Evolutionary conservation across 2,329 filamentous ascomycete species (phyloP), one percentile per base, ranked within the genome.

Genomic region (Elsinoe perseae): DNA sequence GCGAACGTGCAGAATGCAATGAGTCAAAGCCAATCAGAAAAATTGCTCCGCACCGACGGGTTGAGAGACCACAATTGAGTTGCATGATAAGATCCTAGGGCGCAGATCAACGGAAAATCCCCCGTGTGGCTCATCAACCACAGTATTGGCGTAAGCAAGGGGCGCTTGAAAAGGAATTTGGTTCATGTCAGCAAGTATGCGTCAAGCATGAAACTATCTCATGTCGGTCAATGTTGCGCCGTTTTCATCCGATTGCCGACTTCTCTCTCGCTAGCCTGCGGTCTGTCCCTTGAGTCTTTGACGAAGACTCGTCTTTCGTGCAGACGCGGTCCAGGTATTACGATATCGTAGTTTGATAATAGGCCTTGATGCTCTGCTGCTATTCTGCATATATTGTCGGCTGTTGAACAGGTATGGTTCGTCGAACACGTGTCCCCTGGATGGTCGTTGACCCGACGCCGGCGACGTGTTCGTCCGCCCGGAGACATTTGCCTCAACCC

Each of bases 151-250:
- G 30, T 52, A 52, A 52, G 48, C 48, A 52, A 14, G 14, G 2
- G 4, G 21, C 30, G 25, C 4, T 16, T n/a, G 43, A 23, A 46
- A 28, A 50, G 14, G 28, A 30, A 18, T 30, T 9, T 10, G 23
- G 28, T 25, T 21, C 28, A 52, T 52, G 48, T 52, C 48, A 52
- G 48, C 48, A 52, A 30, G 23, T 23, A 52, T 28, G 48, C 48
- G 12, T 10, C 46, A 50, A 18, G 18, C 14, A 42, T 4, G n/a
- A 9, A 42, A 20, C 18, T 20, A 14, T 43, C 32, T n/a, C 32
- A 36, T 23, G 40, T 43, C 40, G 40, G 40, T 10, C 40, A 43
- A 6, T 9, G 8, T 43, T 43, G 8, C 7, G 7, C 18, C 40
- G 40, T 43, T 43, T 43, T 43, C 40, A 3, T 43, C 40, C 40